Base-by-base conservation (phyloP, 78 protist genomes). In the Pigoraptor vietnamica region DNA sequence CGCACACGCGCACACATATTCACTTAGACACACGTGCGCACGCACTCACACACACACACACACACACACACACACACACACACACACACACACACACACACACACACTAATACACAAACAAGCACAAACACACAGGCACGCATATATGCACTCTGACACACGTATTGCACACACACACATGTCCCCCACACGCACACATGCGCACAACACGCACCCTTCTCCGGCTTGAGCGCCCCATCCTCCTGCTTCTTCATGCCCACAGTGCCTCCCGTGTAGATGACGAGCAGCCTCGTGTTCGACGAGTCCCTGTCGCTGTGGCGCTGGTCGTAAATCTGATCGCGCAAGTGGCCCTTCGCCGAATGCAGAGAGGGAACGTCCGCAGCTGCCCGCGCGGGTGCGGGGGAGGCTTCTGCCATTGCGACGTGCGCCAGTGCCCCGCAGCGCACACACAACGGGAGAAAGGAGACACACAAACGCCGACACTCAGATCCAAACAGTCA, bases 211-310 rank as follows among this genome's bases (percentile, higher is more conserved):
- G n/a, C n/a, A 21, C 36, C 84, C 84, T 81, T 14, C 34, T 36
- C 35, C 32, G 56, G 33, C 24, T 25, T 29, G 67, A 39, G 89
- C 33, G 55, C 14, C 2, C 89, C 89, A 24, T 36, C 32, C 2
- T 1, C 34, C 33, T 38, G 55, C n/a, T 35, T n/a, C 32, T 9
- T 88, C 98, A 95, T 96, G 33, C 97, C 94, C 32, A 94, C 14
- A 32, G 96, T 94, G 37, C 96, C 97, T 29, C 97, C 96, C 0
- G 95, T 91, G 87, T 93, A 86, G 24, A 93, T 36, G 32, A 92
- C 38, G 23, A 93, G 86, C 81, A 96, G 90, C 1, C 37, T 55
- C 37, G 37, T 24, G 36, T 23, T 38, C 21, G 38, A 9, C 1
- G 38, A 83, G 24, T 35, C 35, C 67, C 67, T 48, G 14, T 48